These are phyloP conservation scores for Nakazawaea anatomiae DNA, from an alignment of 805 yeast genomes.

Conservation along the genomic window DNA sequence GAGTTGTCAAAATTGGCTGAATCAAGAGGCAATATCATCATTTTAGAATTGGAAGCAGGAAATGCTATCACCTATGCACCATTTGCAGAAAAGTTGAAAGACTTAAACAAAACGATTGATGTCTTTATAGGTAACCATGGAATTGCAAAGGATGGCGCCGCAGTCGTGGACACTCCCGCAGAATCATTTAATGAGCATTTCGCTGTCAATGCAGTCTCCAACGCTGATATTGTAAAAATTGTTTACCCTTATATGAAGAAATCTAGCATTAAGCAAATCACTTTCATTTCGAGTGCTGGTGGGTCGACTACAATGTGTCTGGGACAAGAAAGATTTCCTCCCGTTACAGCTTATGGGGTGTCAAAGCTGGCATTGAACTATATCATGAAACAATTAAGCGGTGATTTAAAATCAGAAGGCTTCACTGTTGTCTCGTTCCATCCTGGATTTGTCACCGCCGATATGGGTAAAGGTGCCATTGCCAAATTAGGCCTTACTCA, in stretches of 20 bases:
- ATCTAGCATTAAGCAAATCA: not conserved
- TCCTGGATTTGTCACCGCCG: slow-evolving; percentile 35
- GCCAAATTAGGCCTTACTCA: not conserved
- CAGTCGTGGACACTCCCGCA: not conserved
- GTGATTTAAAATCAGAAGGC: slow-evolving; percentile 17
- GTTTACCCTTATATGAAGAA: not conserved
- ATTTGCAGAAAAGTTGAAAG: slow-evolving; percentile 12
- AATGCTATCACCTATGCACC: slow-evolving; percentile 16
- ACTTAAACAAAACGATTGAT: slow-evolving; percentile 17
- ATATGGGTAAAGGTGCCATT: slow-evolving; percentile 17
- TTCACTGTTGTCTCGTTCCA: slow-evolving; percentile 22
- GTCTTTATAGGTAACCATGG: slow-evolving; percentile 22
- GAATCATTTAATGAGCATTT: not conserved
- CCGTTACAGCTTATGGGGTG: slow-evolving; percentile 25
- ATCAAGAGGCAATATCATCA: slow-evolving; percentile 1
- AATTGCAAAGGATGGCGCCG: slow-evolving; percentile 7
- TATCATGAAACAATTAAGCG: slow-evolving; percentile 19
- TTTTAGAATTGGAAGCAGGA: slow-evolving; percentile 8
- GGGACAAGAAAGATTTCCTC: slow-evolving; percentile 6
- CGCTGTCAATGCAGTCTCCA: not conserved
- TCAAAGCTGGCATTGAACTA: slow-evolving; percentile 32
- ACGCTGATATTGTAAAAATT: not conserved
- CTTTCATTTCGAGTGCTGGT: slow-evolving; percentile 14
- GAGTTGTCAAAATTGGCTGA: slow-evolving; percentile 2
- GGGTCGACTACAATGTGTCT: not conserved